A percentile compares a stretch with the other conserved stretches of the same genome.
These are phyloP conservation scores for Chondrus crispus DNA, from an alignment of 23 red algal genomes.

Conservation along the genomic window DNA sequence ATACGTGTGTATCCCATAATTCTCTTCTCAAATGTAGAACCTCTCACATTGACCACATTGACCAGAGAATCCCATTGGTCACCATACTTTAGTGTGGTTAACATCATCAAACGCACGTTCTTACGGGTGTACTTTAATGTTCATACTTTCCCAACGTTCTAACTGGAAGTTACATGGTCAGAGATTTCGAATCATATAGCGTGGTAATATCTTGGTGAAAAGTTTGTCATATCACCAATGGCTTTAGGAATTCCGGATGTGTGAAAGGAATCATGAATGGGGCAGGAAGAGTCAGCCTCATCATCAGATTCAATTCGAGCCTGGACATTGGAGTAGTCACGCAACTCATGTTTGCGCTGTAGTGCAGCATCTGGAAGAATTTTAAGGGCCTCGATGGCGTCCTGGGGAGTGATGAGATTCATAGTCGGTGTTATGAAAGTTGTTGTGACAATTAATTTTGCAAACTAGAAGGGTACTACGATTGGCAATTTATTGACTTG, in stretches of 20 bases:
- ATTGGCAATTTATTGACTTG: too few species aligned
- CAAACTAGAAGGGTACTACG: too few species aligned
- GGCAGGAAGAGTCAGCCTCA: neutral
- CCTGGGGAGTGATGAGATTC: too few species aligned
- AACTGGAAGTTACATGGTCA: neutral
- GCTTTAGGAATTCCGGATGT: neutral
- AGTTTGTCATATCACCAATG: neutral
- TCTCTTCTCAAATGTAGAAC: neutral
- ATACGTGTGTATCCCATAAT: neutral
- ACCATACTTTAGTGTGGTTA: neutral
- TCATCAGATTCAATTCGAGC: neutral
- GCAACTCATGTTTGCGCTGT: too few species aligned
- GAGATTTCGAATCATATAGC: neutral
- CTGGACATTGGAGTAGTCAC: too few species aligned
- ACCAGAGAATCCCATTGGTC: neutral
- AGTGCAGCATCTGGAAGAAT: too few species aligned
- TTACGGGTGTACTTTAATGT: neutral
- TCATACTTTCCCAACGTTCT: neutral
- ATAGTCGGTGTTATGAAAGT: too few species aligned
- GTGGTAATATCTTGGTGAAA: neutral
- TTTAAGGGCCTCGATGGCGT: too few species aligned
- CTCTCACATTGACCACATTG: neutral
- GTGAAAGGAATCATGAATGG: neutral
- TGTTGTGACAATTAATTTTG: too few species aligned
- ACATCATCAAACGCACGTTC: neutral